phyloP scores from a whole-genome alignment of 331 rosid genomes.

The Prunus yedoensis region DNA sequence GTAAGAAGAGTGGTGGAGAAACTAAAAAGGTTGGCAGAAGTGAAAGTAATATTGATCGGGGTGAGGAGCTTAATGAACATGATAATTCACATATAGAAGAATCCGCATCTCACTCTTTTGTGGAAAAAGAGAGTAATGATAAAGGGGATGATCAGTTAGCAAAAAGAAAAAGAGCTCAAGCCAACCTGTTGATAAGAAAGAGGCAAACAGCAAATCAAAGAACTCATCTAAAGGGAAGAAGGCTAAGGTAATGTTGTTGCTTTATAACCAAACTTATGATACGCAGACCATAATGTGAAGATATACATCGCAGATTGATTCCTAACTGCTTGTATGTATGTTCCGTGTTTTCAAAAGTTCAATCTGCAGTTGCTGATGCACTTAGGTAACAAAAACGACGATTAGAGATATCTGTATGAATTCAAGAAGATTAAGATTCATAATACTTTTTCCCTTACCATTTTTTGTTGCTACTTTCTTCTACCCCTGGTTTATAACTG shows the following conservation, averaged over 20 bases:
- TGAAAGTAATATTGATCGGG: slow-evolving; percentile 19
- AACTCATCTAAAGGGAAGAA: slow-evolving; percentile 64
- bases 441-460: not conserved
- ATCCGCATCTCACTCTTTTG: slow-evolving; percentile 29
- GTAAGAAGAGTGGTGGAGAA: slow-evolving; percentile 44
- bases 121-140: slow-evolving; percentile 29
- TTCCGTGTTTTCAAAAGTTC: not conserved
- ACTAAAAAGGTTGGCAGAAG: slow-evolving; percentile 21
- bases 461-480: not conserved
- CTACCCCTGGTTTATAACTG: not conserved
- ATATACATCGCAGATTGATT: not conserved
- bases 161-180: slow-evolving; percentile 43
- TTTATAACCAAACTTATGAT: not conserved
- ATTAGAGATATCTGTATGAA: not conserved
- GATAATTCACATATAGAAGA: slow-evolving; percentile 43
- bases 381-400: not conserved
- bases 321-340: not conserved
- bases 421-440: not conserved
- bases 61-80: slow-evolving; percentile 27
- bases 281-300: not conserved
- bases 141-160: slow-evolving; percentile 37
- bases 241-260: slow-evolving; percentile 58
- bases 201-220: slow-evolving; percentile 46
- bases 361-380: not conserved
- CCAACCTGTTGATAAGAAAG: slow-evolving; percentile 44